Percentiles rank a stretch among this genome's conserved stretches.
These are phyloP conservation scores for Lactifluus pinguis DNA, from an alignment of 768 basidiomycete species.

Conservation along the genomic window DNA sequence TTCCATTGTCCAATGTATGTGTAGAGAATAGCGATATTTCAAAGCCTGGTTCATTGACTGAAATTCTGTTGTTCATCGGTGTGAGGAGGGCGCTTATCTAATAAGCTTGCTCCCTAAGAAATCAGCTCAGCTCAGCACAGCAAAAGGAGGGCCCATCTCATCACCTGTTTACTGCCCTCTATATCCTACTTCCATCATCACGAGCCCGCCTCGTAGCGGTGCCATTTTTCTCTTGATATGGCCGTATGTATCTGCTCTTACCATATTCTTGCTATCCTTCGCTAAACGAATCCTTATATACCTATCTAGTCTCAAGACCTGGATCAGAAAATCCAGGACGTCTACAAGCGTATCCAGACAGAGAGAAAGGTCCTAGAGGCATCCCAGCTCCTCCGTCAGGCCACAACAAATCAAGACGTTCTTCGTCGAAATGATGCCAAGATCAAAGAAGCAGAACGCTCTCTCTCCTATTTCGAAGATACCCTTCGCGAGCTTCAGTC, in stretches of 20 bases:
- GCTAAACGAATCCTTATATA: background rate
- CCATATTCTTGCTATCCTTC: slow-evolving; percentile 1
- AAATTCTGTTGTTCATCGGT: slow-evolving; percentile 25
- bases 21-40: slow-evolving; percentile 37
- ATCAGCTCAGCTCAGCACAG: background rate
- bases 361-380: slow-evolving; percentile 91
- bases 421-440: slow-evolving; percentile 71
- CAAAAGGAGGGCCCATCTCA: slow-evolving; percentile 4
- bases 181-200: background rate
- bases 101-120: background rate
- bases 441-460: slow-evolving; percentile 79
- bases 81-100: slow-evolving; percentile 13
- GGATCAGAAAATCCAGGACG: slow-evolving; percentile 90
- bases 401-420: slow-evolving; percentile 83
- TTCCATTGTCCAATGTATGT: slow-evolving; percentile 34
- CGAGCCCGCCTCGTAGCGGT: slow-evolving; percentile 8
- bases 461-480: slow-evolving; percentile 80
- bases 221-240: background rate
- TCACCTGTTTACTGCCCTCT: background rate
- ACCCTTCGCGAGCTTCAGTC: slow-evolving; percentile 75
- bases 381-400: slow-evolving; percentile 65
- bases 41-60: slow-evolving; percentile 36
- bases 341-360: slow-evolving; percentile 82
- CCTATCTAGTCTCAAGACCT: slow-evolving; percentile 41
- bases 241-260: slow-evolving; percentile 8